Base-by-base conservation (phyloP, 805 yeast genomes). In the Ogataea wickerhamii region DNA sequence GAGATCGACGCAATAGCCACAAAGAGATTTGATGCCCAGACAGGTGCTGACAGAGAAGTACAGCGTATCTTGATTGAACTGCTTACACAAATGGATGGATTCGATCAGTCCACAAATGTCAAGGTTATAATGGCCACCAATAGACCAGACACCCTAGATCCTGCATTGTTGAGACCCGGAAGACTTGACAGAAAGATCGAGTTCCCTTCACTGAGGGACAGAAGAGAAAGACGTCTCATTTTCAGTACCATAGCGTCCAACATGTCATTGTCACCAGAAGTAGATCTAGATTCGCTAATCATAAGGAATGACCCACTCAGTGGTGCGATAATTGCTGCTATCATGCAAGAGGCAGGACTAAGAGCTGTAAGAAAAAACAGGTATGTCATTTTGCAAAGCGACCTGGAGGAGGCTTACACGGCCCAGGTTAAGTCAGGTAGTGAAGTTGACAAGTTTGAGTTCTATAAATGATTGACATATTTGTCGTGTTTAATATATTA, bases 1-100 rank as follows among this genome's bases (percentile, higher is more conserved):
- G 99, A 93, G 70, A 89, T 93, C 55, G 98, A 93, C 67, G 96
- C 99, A 23, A 93, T 93, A 63, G 99, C 98, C 39, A 93, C 98
- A 28, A 93, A 93, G 66, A 86, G 99, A 68, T 93, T 93, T 56
- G 98, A 93, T 67, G 99, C 98, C 18, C 98, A 93, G 71, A 93
- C 99, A 3, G 98, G 98, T 61, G 98, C 98, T 24, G 99, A 93
- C 68, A 81, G 98, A 67, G 99, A 93, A 69, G 98, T 93, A 38
- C 99, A 93, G 70, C 87, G 99, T 71, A 93, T 91, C 51, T 73
- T 93, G 64, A 82, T 93, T 59, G 99, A 93, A 69, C 73, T 93
- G 58, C 74, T 93, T 56, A 93, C 94, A 55, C 99, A 93, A 69
- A 93, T 93, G 99, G 99, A 93, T 66, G 99, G 99, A 35, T 93